These are phyloP conservation scores for Pinus albicaulis DNA, from an alignment of 75 land plant genomes.

Conservation along the genomic window DNA sequence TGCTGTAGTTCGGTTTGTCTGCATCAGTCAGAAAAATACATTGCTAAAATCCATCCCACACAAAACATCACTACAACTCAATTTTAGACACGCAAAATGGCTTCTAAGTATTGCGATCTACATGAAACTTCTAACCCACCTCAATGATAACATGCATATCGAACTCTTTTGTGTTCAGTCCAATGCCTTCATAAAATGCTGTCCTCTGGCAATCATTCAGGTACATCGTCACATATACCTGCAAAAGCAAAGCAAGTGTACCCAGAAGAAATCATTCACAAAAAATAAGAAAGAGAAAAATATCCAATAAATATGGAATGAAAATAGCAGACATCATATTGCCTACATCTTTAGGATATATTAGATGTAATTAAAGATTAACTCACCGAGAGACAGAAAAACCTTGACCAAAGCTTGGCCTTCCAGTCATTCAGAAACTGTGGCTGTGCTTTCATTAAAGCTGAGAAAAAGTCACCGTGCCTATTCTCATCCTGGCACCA, in stretches of 20 bases:
- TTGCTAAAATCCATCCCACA: not conserved
- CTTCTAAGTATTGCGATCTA: not conserved
- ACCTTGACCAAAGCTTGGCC: slow-evolving; percentile 93
- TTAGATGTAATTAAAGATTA: not conserved
- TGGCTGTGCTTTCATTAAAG: slow-evolving; percentile 95
- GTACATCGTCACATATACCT: slow-evolving; percentile 99
- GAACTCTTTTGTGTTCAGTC: slow-evolving; percentile 91
- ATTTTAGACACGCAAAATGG: not conserved
- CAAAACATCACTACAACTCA: slow-evolving; percentile 8
- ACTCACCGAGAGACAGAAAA: slow-evolving; percentile 96
- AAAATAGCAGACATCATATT: not conserved
- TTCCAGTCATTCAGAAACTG: slow-evolving; percentile 99
- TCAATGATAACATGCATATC: slow-evolving; percentile 99
- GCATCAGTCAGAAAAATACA: slow-evolving; percentile 14
- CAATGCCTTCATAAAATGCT: slow-evolving; percentile 97
- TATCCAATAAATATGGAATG: not conserved
- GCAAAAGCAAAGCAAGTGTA: slow-evolving; percentile 11
- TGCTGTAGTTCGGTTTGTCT: slow-evolving; percentile 98
- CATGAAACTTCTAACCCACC: slow-evolving; percentile 32
- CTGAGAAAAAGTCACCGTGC: slow-evolving; percentile 99
- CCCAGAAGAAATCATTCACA: not conserved
- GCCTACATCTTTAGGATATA: not conserved
- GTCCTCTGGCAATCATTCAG: slow-evolving; percentile 93
- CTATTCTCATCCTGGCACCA: slow-evolving; percentile 99
- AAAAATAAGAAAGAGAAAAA: not conserved